Percentiles rank a stretch among this genome's conserved stretches.
Evolutionary conservation across 148 eudicot genomes (phyloP).

Genomic region (Bassia scoparia): DNA sequence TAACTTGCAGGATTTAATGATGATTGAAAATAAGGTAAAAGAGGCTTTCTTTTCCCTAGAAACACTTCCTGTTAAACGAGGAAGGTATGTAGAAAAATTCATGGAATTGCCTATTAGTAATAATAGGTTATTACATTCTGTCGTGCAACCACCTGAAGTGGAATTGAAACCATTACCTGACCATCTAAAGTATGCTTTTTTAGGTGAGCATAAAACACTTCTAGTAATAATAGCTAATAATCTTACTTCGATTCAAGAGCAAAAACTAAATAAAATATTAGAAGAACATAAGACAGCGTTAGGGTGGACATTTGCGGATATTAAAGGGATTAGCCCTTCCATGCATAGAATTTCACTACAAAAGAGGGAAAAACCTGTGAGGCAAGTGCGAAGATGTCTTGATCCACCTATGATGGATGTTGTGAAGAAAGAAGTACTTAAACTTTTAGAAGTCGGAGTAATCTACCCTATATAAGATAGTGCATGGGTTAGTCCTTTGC

Average conservation of each 20-base stretch:
- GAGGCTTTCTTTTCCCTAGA: background rate
- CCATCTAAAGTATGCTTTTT: conserved; percentile 10
- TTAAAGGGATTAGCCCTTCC: too few species aligned
- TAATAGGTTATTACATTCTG: conserved; percentile 4
- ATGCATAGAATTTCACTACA: conserved; percentile 21
- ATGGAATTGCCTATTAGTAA: background rate
- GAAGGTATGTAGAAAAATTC: background rate
- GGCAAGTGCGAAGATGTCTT: conserved; percentile 11
- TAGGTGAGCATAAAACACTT: conserved; percentile 17
- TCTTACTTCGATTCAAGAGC: conserved; percentile 3
- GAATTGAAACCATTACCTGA: too few species aligned
- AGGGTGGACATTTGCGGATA: conserved; percentile 14
- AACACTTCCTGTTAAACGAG: background rate
- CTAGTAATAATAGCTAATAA: conserved; percentile 11
- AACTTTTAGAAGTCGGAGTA: conserved; percentile 16
- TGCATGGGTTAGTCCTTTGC: conserved; percentile 14
- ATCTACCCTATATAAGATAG: conserved; percentile 23
- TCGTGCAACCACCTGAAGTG: conserved; percentile 10
- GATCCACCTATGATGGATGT: conserved; percentile 23
- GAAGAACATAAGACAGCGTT: conserved; percentile 18
- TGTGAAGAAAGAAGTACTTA: conserved; percentile 18
- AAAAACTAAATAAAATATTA: conserved; percentile 11
- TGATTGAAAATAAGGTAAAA: too few species aligned
- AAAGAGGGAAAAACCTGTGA: conserved; percentile 14
- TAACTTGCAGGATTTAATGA: too few species aligned